These are phyloP conservation scores for Aspergillus sparsus DNA, from an alignment of 495 filamentous ascomycete genomes.

Conservation along the genomic window DNA sequence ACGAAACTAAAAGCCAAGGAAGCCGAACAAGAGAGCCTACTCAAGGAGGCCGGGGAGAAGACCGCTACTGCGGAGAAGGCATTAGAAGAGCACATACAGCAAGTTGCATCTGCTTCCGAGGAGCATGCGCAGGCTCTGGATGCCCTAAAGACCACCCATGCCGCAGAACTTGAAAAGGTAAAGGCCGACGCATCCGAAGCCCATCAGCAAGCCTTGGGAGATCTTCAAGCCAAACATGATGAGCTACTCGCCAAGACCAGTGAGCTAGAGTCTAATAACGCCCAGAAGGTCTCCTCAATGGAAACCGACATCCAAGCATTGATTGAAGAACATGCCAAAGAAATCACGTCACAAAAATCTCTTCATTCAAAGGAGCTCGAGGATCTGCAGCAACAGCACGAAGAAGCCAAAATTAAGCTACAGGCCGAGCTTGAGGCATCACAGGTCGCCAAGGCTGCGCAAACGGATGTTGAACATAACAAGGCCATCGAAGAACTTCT, in stretches of 20 bases:
- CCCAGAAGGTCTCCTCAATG: constrained; percentile 35
- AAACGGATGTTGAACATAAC: constrained; percentile 46
- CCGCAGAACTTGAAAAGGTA: constrained; percentile 35
- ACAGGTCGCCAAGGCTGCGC: constrained; percentile 35
- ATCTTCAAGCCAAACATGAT: constrained; percentile 45
- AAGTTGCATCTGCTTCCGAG: constrained; percentile 31
- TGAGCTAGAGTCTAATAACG: constrained; percentile 40
- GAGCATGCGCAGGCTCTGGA: constrained; percentile 38
- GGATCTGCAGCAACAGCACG: constrained; percentile 38
- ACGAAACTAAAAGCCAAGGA: constrained; percentile 40
- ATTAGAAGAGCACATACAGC: constrained; percentile 36
- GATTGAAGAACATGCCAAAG: constrained; percentile 34
- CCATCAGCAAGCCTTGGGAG: constrained; percentile 35
- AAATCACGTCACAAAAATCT: constrained; percentile 37
- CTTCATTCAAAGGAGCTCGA: constrained; percentile 37
- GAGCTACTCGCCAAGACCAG: constrained; percentile 35
- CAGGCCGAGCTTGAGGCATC: constrained; percentile 38
- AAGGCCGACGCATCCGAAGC: constrained; percentile 33
- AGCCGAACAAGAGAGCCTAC: constrained; percentile 35
- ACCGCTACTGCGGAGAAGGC: constrained; percentile 36
- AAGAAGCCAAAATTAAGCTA: constrained; percentile 36
- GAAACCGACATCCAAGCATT: constrained; percentile 39
- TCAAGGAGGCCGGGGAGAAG: constrained; percentile 39
- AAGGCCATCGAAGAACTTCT: constrained; percentile 50
- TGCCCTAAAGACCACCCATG: constrained; percentile 34